Base-by-base conservation (phyloP, 768 basidiomycete species). In the Macrocybe gigantea region DNA sequence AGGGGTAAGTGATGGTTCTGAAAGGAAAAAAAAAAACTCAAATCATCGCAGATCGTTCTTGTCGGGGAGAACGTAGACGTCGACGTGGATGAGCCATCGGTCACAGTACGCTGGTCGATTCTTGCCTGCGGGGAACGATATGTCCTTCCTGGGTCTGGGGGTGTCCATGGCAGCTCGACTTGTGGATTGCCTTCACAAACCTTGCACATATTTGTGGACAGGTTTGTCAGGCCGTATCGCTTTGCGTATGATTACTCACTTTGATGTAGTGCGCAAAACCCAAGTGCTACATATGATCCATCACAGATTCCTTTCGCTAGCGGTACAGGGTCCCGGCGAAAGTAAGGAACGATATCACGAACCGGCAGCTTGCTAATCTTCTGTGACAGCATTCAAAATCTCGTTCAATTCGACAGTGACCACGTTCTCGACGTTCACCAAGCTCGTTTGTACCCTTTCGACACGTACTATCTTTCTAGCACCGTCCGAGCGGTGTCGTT, bases 11-110 rank as follows among this genome's bases (percentile, higher is more conserved):
- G 7, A 13, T 22, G 36, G 14, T 44, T 38, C 33, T 45, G 38
- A 31, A 37, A 7, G 43, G n/a, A 32, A 29, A 8, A 14, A 7
- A 40, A 5, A 29, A 54, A 14, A 56, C 41, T 55, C 13, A 32
- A 35, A 13, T 50, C 15, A 39, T 56, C 44, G 12, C 49, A 82
- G 80, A 63, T 82, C 40, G 72, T 80, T 2, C 64, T 82, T 35
- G 55, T 80, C 2, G 80, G 79, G 5, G 78, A 80, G 52, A 74
- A 71, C 45, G 75, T 80, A 5, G 79, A 80, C 51, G 70, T 80
- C 8, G 80, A 82, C 53, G 61, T 80, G 7, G 79, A 80, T 49
- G 79, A 82, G 53, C 79, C 79, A 1, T 69, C 78, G 0, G 55
- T 82, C 30, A 74, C 73, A 7, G 68, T 82, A 37, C 74, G 77